These are phyloP conservation scores for Odontarrhena argentea DNA, from an alignment of 345 rosid genomes.

Conservation along the genomic window DNA sequence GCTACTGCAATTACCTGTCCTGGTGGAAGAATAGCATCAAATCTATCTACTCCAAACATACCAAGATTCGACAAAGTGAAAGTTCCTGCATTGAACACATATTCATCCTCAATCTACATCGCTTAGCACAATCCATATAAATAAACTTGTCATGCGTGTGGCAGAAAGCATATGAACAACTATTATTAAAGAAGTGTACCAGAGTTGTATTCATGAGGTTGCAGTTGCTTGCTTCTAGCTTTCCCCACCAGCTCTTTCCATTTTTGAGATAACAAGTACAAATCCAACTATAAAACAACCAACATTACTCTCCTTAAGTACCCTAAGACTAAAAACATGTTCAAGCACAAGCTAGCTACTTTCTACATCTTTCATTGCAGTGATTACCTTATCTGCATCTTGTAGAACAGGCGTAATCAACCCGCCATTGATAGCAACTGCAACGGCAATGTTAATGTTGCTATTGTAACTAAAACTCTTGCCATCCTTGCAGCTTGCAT, in stretches of 20 bases:
- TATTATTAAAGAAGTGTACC: conserved; percentile 46
- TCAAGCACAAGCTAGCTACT: conserved; percentile 26
- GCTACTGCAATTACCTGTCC: conserved; percentile 62
- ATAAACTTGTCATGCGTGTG: conserved; percentile 6
- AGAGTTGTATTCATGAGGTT: conserved; percentile 93
- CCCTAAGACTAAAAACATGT: background rate
- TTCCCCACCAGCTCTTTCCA: conserved; percentile 97
- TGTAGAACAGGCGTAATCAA: conserved; percentile 95
- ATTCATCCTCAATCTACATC: conserved; percentile 4
- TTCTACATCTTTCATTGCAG: background rate
- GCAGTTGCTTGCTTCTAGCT: conserved; percentile 85
- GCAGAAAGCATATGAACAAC: background rate
- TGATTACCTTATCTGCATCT: conserved; percentile 86
- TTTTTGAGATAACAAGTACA: conserved; percentile 80
- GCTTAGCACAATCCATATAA: background rate
- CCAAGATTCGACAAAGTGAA: conserved; percentile 93
- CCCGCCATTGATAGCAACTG: conserved; percentile 93
- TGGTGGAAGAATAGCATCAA: conserved; percentile 98
- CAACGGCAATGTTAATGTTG: conserved; percentile 84
- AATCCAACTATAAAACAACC: conserved; percentile 69
- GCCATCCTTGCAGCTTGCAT: conserved; percentile 86
- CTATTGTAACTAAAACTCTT: conserved; percentile 73
- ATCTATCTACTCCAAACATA: conserved; percentile 95
- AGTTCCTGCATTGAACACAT: conserved; percentile 61
- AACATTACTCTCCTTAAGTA: conserved; percentile 3